phyloP scores from a whole-genome alignment of 208 protist genomes.

The Tetramitus jugosus region DNA sequence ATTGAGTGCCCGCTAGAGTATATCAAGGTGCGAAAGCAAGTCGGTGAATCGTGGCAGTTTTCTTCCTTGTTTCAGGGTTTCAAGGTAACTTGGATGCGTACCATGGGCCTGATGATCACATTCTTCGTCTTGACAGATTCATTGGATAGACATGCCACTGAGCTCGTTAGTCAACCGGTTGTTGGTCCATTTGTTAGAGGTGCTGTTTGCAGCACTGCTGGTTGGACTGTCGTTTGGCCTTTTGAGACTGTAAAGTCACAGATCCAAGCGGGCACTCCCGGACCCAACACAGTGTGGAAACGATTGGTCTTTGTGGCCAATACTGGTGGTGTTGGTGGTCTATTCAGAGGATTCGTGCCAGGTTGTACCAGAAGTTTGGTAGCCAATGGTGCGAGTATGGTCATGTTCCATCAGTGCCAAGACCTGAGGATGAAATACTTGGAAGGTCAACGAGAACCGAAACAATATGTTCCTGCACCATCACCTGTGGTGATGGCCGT shows the following conservation, averaged over 20 bases:
- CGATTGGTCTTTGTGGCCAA: constrained; percentile 20
- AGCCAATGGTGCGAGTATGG: not conserved
- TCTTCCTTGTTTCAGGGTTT: constrained; percentile 26
- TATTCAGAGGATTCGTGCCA: constrained; percentile 34
- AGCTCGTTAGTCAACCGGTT: constrained; percentile 29
- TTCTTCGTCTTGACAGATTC: constrained; percentile 34
- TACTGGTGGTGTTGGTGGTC: constrained; percentile 28
- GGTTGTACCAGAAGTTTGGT: constrained; percentile 8
- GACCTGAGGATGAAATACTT: not conserved
- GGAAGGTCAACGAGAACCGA: too few relatives aligned
- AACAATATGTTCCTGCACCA: too few relatives aligned
- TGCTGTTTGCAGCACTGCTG: constrained; percentile 25
- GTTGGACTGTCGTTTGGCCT: constrained; percentile 33
- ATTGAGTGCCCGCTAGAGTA: not conserved
- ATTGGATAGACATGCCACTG: constrained; percentile 23
- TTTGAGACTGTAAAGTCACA: constrained; percentile 36
- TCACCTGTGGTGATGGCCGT: too few relatives aligned
- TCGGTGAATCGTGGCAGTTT: constrained; percentile 26
- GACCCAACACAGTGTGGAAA: constrained; percentile 19
- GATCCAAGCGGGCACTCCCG: constrained; percentile 33
- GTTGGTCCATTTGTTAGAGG: constrained; percentile 24
- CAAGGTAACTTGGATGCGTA: constrained; percentile 32
- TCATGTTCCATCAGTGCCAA: not conserved
- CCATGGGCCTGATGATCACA: constrained; percentile 29
- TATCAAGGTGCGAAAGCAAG: not conserved